Evolutionary conservation across 352 stramenopile genomes (phyloP).

Genomic region (Globisporangium megalacanthum): DNA sequence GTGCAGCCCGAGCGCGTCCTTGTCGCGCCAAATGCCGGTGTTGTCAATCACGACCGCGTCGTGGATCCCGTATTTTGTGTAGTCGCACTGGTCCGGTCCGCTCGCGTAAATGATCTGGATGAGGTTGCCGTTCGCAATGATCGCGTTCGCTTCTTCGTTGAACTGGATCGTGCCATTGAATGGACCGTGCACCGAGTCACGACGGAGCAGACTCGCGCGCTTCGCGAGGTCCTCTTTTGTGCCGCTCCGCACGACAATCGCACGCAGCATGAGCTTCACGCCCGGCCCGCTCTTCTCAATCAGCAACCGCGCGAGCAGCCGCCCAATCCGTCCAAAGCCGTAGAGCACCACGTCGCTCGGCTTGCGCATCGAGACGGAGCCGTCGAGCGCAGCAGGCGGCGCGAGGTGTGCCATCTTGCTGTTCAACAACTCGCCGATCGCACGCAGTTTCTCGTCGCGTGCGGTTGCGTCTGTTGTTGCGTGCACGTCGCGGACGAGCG

Average conservation of each 20-base stretch:
- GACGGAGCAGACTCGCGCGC: slow-evolving; percentile 74
- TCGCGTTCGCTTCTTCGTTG: slow-evolving; percentile 80
- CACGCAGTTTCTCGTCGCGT: slow-evolving; percentile 39
- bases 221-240: slow-evolving; percentile 81
- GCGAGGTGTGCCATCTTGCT: slow-evolving; percentile 48
- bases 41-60: slow-evolving; percentile 89
- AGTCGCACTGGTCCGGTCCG: slow-evolving; percentile 82
- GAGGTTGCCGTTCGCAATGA: slow-evolving; percentile 84
- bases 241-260: slow-evolving; percentile 84
- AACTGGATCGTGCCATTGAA: slow-evolving; percentile 82
- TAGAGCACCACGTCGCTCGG: slow-evolving; percentile 83
- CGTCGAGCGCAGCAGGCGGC: slow-evolving; percentile 6
- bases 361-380: slow-evolving; percentile 35
- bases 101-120: slow-evolving; percentile 88
- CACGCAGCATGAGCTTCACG: slow-evolving; percentile 85
- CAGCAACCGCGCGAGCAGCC: slow-evolving; percentile 65
- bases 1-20: slow-evolving; percentile 57
- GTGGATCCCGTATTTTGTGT: slow-evolving; percentile 82
- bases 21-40: slow-evolving; percentile 79
- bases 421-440: slow-evolving; percentile 51
- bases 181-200: slow-evolving; percentile 82
- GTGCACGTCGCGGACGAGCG: slow-evolving; percentile 47
- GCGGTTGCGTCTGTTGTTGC: slow-evolving; percentile 21
- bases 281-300: slow-evolving; percentile 84
- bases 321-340: slow-evolving; percentile 85